Conservation (phyloP, 208 protist genomes). For the Kentomonas sorsogonicus region DNA sequence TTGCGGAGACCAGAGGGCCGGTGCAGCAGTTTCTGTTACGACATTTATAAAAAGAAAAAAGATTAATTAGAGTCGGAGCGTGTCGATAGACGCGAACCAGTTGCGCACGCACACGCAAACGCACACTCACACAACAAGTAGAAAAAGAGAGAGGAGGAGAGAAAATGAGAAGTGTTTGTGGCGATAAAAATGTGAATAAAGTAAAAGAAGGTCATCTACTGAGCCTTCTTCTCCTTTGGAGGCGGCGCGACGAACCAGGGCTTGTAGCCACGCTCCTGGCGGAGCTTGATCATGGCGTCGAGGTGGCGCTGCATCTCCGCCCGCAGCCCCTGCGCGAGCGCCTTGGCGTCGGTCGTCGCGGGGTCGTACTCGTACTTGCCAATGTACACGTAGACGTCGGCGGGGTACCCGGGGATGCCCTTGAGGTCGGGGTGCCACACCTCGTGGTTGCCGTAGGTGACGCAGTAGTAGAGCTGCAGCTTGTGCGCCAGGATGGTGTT, state of each 20-base stretch:
- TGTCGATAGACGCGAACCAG: background rate
- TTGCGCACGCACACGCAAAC: slow-evolving; percentile 1
- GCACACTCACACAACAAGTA: slow-evolving; percentile 1
- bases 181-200: background rate
- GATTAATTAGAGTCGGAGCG: background rate
- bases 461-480: slow-evolving; percentile 62
- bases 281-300: slow-evolving; percentile 37
- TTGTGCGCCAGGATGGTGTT: slow-evolving; percentile 55
- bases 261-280: slow-evolving; percentile 30
- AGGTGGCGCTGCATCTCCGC: slow-evolving; percentile 75
- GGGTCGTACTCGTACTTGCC: slow-evolving; percentile 73
- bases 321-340: slow-evolving; percentile 41
- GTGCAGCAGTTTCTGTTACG: too few relatives aligned
- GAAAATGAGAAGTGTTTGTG: background rate
- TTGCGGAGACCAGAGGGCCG: too few relatives aligned
- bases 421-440: slow-evolving; percentile 61
- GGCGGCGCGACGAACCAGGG: too few relatives aligned
- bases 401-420: slow-evolving; percentile 62
- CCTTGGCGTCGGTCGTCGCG: slow-evolving; percentile 26
- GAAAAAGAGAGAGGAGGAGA: background rate
- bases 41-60: slow-evolving; percentile 6
- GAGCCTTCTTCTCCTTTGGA: slow-evolving; percentile 7
- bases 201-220: background rate
- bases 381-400: slow-evolving; percentile 72
- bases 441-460: slow-evolving; percentile 76